Conservation (phyloP, 2,329 filamentous ascomycete genomes). For the Trichoderma pleuroti region DNA sequence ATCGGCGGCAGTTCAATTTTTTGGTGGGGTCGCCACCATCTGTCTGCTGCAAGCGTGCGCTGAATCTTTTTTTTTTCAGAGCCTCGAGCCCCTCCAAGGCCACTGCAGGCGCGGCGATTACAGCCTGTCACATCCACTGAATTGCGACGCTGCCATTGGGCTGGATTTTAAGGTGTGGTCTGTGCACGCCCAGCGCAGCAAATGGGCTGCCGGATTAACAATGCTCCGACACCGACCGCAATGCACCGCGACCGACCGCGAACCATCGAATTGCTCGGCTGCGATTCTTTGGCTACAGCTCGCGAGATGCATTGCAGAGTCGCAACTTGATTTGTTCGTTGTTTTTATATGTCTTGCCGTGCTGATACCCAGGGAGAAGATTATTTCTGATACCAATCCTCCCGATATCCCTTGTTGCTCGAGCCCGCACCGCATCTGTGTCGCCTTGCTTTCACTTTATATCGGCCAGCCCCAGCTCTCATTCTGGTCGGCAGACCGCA, state of each 20-base stretch:
- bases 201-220: constrained; percentile 25
- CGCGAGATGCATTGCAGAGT: neutral
- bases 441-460: neutral
- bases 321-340: neutral
- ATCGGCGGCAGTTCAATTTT: constrained; percentile 19
- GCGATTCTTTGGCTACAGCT: neutral
- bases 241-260: neutral
- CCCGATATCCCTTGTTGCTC: neutral
- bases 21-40: constrained; percentile 21
- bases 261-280: neutral
- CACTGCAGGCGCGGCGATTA: neutral
- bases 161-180: constrained; percentile 35
- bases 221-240: neutral
- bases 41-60: neutral
- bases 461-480: neutral
- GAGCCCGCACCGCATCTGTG: neutral
- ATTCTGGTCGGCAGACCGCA: neutral
- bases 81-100: neutral
- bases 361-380: neutral
- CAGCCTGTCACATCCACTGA: neutral
- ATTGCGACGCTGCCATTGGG: constrained; percentile 6
- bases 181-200: constrained; percentile 23
- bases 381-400: neutral
- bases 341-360: neutral
- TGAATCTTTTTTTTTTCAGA: neutral